Percentiles rank a stretch among this genome's conserved stretches.
Evolutionary conservation across 2,329 filamentous ascomycete species (phyloP).

Genomic region (Colletotrichum musae): DNA sequence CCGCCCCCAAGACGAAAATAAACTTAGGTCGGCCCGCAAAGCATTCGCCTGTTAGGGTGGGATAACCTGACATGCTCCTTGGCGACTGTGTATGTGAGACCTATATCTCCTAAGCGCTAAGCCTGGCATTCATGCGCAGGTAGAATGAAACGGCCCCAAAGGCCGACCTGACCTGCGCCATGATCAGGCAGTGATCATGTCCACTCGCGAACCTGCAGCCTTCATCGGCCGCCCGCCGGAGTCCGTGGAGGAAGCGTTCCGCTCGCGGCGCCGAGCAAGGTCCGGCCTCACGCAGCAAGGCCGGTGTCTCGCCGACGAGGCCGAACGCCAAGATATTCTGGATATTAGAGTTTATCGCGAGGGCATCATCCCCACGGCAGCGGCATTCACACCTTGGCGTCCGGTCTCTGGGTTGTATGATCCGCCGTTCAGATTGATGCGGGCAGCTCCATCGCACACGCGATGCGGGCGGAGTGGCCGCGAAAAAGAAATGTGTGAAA

Average conservation of each 20-base stretch:
- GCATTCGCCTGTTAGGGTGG: neutral
- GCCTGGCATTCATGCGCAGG: slow-evolving; percentile 4
- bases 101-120: slow-evolving; percentile 5
- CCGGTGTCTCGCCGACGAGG: slow-evolving; percentile 6
- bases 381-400: neutral
- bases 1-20: neutral
- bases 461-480: neutral
- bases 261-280: neutral
- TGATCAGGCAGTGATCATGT: neutral
- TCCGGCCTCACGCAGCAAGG: neutral
- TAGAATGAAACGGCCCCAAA: neutral
- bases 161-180: neutral
- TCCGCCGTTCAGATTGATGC: neutral
- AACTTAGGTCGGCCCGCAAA: neutral
- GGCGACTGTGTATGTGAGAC: slow-evolving; percentile 9
- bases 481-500: neutral
- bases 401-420: neutral
- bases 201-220: neutral
- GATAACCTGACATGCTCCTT: neutral
- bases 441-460: neutral
- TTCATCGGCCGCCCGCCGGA: neutral
- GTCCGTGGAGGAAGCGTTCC: neutral
- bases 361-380: neutral
- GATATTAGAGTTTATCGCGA: neutral
- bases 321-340: neutral